These are phyloP conservation scores for Yarrowia sp. DNA, from an alignment of 805 yeast species.

Conservation along the genomic window DNA sequence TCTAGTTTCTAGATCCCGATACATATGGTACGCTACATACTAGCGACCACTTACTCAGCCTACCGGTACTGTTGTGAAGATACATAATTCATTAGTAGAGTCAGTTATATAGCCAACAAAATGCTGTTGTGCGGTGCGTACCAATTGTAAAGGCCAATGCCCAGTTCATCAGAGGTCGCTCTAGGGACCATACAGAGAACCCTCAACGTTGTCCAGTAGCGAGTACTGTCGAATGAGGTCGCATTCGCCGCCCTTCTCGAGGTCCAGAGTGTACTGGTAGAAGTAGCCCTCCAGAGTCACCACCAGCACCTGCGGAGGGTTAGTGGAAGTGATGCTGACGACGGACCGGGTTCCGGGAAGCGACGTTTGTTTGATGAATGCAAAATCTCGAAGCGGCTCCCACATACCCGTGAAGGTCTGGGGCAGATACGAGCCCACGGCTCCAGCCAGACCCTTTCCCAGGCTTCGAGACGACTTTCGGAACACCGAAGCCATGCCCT, in stretches of 20 bases:
- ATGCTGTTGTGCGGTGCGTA: background rate
- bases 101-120: slow-evolving; percentile 17
- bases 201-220: slow-evolving; percentile 38
- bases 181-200: slow-evolving; percentile 9
- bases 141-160: background rate
- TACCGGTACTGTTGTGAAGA: too few species aligned
- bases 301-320: slow-evolving; percentile 50
- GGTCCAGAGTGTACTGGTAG: slow-evolving; percentile 75
- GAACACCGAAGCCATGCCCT: slow-evolving; percentile 34
- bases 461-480: slow-evolving; percentile 39
- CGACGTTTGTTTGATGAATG: slow-evolving; percentile 57
- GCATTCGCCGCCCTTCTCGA: slow-evolving; percentile 93
- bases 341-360: slow-evolving; percentile 48
- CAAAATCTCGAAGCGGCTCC: slow-evolving; percentile 86
- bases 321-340: slow-evolving; percentile 41
- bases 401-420: slow-evolving; percentile 73
- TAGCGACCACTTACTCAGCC: too few species aligned
- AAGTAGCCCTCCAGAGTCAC: slow-evolving; percentile 80
- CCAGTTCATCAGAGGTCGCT: background rate
- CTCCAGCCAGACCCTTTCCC: slow-evolving; percentile 58
- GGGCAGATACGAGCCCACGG: slow-evolving; percentile 85
- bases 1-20: too few species aligned
- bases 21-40: too few species aligned
- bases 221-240: slow-evolving; percentile 70
- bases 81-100: slow-evolving; percentile 12